Evolutionary conservation across 805 yeast genomes (phyloP), one percentile per base, ranked within the genome.

Genomic region (Saturnispora besseyi): DNA sequence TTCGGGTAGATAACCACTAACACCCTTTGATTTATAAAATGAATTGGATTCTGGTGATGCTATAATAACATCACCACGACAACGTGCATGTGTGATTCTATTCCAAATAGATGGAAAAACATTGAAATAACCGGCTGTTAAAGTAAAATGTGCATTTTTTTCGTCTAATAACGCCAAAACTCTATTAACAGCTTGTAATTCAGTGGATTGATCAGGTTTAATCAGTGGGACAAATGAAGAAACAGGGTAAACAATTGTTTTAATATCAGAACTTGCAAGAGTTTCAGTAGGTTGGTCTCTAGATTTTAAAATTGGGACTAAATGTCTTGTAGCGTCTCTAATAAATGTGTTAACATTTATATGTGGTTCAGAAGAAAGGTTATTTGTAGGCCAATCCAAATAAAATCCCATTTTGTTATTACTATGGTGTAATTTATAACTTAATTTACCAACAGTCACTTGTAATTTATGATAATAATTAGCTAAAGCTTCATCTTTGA

Each of bases 51-150:
- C 77, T 1, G 96, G 95, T 0, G 96, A 81, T 0, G 99, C 98
- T 0, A 96, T 88, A 32, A 93, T 84, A 2, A 93, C 84, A 0
- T 73, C 69, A 2, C 95, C 95, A 7, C 59, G 51, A 1, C 90
- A 82, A 11, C 69, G 71, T 1, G 87, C 75, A 33, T 72, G 67
- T 32, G 87, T 62, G 29, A 93, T 70, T 28, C 74, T 70, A 13
- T 69, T 66, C 59, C 79, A 81, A 47, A 87, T 82, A 37, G 81
- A 80, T 0, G 95, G 87, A 37, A 83, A 77, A 79, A 93, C 83
- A 64, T 93, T 93, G 72, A 93, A 93, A 64, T 93, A 93, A 2
- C 99, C 99, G 0, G 98, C 96, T 0, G 99, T 93, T 59, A 93
- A 82, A 55, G 86, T 77, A 95, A 96, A 91, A 47, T 73, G 74